These are phyloP conservation scores for Xerocomus alliaceus DNA, from an alignment of 1,284 basidiomycete species.

Conservation along the genomic window DNA sequence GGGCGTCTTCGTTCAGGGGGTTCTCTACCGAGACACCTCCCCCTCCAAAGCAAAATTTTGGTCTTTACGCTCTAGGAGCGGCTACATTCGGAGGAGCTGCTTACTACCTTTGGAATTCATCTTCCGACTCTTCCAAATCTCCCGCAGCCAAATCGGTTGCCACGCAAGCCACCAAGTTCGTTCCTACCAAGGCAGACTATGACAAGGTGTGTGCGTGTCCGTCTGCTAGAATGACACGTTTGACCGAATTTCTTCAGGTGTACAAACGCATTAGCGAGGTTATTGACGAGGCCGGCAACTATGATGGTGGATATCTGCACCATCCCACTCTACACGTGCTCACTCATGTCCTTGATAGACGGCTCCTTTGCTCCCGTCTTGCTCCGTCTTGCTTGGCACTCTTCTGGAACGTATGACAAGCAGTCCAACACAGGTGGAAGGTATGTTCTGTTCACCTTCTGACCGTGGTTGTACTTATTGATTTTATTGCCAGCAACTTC, in stretches of 20 bases:
- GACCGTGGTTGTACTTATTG: conserved; percentile 2
- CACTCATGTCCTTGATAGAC: conserved; percentile 55
- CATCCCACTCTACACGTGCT: background rate
- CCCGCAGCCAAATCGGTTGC: conserved; percentile 63
- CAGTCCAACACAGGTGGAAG: conserved; percentile 86
- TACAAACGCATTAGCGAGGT: conserved; percentile 85
- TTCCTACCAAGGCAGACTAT: conserved; percentile 80
- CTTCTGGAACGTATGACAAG: conserved; percentile 92
- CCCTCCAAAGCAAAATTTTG: conserved; percentile 56
- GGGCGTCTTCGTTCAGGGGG: conserved; percentile 52
- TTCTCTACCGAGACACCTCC: conserved; percentile 62
- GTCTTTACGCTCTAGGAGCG: conserved; percentile 62
- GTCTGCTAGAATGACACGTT: background rate
- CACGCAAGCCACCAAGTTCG: conserved; percentile 69
- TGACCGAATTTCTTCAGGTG: conserved; percentile 56
- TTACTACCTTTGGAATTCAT: conserved; percentile 59
- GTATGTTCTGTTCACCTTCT: conserved; percentile 45
- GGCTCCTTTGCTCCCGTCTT: conserved; percentile 92
- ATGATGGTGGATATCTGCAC: conserved; percentile 71
- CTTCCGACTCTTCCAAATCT: conserved; percentile 54
- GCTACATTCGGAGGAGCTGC: conserved; percentile 56
- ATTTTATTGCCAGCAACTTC: conserved; percentile 69
- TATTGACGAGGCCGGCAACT: conserved; percentile 74
- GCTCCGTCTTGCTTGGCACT: conserved; percentile 93
- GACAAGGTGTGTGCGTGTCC: conserved; percentile 70